Base-by-base conservation (phyloP, 306 rosid species). In the Macrotyloma uniflorum region DNA sequence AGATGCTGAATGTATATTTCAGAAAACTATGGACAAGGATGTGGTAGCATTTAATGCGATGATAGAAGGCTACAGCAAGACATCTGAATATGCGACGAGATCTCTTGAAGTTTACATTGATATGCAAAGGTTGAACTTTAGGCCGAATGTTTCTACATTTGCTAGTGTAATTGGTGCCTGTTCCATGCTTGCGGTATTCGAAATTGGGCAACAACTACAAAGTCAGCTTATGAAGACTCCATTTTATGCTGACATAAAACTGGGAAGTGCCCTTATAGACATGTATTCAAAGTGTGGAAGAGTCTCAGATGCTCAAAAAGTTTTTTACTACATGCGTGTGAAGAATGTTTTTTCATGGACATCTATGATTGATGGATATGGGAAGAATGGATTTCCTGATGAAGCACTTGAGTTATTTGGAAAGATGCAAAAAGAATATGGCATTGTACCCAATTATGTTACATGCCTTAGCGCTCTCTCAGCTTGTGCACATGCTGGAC, bases 281-380 rank as follows among this genome's bases (percentile, higher is more conserved):
- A 88, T 90, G 98, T 89, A 89, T 85, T 86, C 92, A 19, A 94
- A 94, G 70, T 94, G 97, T 59, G 97, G 97, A 79, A 87, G 80
- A 86, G 85, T 84, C 51, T 83, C 42, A 14, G 98, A 90, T 5
- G 97, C 93, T 36, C 81, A 68, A 70, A 86, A 70, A 66, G 87
- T 94, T 78, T 94, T 94, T 23, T 81, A 90, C 75, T 82, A 83
- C 77, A 94, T 94, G 97, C 82, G 46, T 35, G 67, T 65, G 70
- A 92, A 83, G 79, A 94, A 94, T 75, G 95, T 94, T 8, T 92
- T 90, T 84, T 89, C 98, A 1, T 94, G 97, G 98, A 92, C 97
- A 42, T 94, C 98, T 58, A 89, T 90, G 97, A 89, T 94, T 28
- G 98, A 94, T 82, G 98, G 97, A 62, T 94, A 90, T 76, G 98